phyloP scores from a whole-genome alignment of 1,284 basidiomycete genomes.

The Ganoderma boninense region DNA sequence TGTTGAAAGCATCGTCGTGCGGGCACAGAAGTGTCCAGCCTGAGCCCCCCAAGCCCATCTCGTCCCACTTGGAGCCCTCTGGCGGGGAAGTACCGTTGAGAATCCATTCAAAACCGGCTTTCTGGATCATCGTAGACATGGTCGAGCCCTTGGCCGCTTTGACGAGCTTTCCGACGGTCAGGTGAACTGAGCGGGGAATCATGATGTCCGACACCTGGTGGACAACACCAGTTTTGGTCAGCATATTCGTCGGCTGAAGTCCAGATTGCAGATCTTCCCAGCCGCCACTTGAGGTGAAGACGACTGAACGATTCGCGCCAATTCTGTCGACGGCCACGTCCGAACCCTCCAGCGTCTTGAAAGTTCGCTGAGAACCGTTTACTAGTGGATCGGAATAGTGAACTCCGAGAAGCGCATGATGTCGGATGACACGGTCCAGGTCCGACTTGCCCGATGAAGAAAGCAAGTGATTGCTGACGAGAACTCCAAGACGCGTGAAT shows the following conservation, averaged over 20 bases:
- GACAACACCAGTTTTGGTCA: slow-evolving; percentile 91
- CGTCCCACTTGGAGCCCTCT: slow-evolving; percentile 65
- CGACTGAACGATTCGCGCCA: slow-evolving; percentile 55
- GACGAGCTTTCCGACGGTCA: slow-evolving; percentile 90
- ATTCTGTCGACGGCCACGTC: slow-evolving; percentile 69
- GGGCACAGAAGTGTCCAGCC: slow-evolving; percentile 92
- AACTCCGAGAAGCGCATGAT: slow-evolving; percentile 84
- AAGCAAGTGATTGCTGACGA: slow-evolving; percentile 90
- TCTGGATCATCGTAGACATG: slow-evolving; percentile 86
- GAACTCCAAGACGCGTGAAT: slow-evolving; percentile 83
- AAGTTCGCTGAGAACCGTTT: slow-evolving; percentile 73
- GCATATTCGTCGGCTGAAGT: slow-evolving; percentile 66
- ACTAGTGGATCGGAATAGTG: slow-evolving; percentile 75
- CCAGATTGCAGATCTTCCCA: slow-evolving; percentile 74
- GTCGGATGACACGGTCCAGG: slow-evolving; percentile 83
- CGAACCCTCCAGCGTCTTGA: slow-evolving; percentile 76
- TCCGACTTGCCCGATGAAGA: slow-evolving; percentile 79
- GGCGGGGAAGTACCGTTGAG: slow-evolving; percentile 86
- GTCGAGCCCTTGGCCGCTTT: slow-evolving; percentile 88
- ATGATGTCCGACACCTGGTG: slow-evolving; percentile 92
- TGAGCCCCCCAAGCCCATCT: slow-evolving; percentile 53
- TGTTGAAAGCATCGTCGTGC: slow-evolving; percentile 91
- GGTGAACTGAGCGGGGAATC: slow-evolving; percentile 87
- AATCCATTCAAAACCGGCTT: slow-evolving; percentile 90
- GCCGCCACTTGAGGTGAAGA: slow-evolving; percentile 74